Conservation (phyloP, 108 stramenopile genomes). For the Fragilaria radians region DNA sequence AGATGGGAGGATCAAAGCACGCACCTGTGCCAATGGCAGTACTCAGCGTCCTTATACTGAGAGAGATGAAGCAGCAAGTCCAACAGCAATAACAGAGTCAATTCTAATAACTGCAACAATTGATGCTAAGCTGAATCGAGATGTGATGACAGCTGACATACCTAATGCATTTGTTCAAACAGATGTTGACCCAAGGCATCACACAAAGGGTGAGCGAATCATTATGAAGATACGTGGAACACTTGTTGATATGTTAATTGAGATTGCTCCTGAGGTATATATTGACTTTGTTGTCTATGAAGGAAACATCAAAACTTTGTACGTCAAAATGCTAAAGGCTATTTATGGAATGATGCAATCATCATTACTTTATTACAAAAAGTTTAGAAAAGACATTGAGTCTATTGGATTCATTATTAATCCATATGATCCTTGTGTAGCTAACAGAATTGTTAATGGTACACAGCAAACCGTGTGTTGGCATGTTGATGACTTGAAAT, state of each 20-base stretch:
- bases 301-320: constrained; percentile 16
- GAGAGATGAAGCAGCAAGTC: no score
- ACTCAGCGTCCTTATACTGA: constrained; percentile 16
- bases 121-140: constrained; percentile 27
- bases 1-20: constrained; percentile 18
- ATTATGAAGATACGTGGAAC: constrained; percentile 14
- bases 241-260: constrained; percentile 18
- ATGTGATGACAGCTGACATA: constrained; percentile 24
- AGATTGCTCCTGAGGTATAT: constrained; percentile 25
- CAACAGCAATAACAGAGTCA: no score
- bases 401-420: constrained; percentile 19
- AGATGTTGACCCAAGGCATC: no score
- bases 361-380: constrained; percentile 22
- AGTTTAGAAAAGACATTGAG: constrained; percentile 9
- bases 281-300: constrained; percentile 1
- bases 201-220: no score
- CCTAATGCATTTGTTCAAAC: constrained; percentile 37
- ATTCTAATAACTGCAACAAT: no score
- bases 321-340: constrained; percentile 21
- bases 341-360: constrained; percentile 20
- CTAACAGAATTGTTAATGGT: no score
- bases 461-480: constrained; percentile 25
- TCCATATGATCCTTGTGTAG: constrained; percentile 33
- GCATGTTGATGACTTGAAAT: constrained; percentile 33
- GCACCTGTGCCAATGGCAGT: no score